Base-by-base conservation (phyloP, 148 eudicot genomes). In the Arbutus unedo region DNA sequence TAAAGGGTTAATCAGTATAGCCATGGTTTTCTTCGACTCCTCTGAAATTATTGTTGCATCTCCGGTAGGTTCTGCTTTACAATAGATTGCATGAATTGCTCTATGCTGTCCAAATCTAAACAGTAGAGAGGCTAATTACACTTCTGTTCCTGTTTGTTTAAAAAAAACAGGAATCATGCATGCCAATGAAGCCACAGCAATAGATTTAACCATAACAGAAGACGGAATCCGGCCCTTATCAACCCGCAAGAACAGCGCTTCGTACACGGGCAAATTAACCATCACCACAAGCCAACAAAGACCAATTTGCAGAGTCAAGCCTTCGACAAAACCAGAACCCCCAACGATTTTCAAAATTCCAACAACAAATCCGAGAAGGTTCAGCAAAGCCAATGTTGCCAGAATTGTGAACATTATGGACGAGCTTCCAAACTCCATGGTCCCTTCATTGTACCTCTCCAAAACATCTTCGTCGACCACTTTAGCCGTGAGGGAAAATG, bases 381-480 rank as follows among this genome's bases (percentile, higher is more conserved):
- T 90, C 3, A 90, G 45, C 57, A 85, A 4, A 38, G 84, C 84
- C 41, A 88, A 13, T 13, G 88, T 87, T 44, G 82, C 67, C 43
- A 88, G 71, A 6, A 86, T 80, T 19, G 76, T 73, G 21, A 81
- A 82, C 89, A 85, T 81, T 50, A 80, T 45, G 1, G 88, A 83
- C 0, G 88, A 75, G 81, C 74, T 82, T 68, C 92, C 88, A 77
- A 88, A 90, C 78, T 90, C 90, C 73, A 90, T 43, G 13, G 83
- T 23, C 67, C 55, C 89, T 47, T 79, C 71, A 72, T 86, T 66
- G 60, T 85, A 88, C 81, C 89, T 85, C 84, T 79, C 48, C 18
- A 45, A 44, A 23, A 81, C 78, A 25, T 86, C 85, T 0, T 85
- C 81, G 21, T 86, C 88, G 11, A 82, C 78, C 21, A 83, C 89